Conservation (phyloP, 2,329 filamentous ascomycete species). For the Colletotrichum theobromicola region DNA sequence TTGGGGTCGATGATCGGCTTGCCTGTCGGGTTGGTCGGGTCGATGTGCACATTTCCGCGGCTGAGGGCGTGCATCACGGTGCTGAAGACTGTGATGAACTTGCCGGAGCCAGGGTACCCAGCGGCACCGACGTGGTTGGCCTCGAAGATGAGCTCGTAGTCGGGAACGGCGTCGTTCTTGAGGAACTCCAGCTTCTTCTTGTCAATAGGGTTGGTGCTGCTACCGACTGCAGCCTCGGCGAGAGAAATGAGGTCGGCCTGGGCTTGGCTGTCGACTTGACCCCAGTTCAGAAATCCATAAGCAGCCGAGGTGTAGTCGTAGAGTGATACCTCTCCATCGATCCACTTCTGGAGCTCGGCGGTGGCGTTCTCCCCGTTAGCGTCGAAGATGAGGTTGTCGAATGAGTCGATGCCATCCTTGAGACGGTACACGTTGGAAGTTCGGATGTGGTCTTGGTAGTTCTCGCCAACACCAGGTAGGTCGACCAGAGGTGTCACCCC, state of each 20-base stretch:
- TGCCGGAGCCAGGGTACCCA: constrained; percentile 28
- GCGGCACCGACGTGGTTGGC: constrained; percentile 34
- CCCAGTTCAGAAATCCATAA: constrained; percentile 47
- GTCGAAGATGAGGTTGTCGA: constrained; percentile 31
- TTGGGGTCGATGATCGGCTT: constrained; percentile 32
- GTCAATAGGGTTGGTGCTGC: constrained; percentile 33
- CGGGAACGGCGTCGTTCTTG: constrained; percentile 29
- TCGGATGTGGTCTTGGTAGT: constrained; percentile 51
- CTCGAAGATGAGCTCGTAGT: constrained; percentile 33
- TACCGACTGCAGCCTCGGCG: constrained; percentile 33
- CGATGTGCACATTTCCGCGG: constrained; percentile 24
- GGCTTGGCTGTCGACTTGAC: constrained; percentile 34
- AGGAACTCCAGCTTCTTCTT: constrained; percentile 45
- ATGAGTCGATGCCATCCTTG: constrained; percentile 30
- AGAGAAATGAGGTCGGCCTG: constrained; percentile 31
- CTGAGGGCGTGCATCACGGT: constrained; percentile 26
- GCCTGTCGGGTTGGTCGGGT: constrained; percentile 32
- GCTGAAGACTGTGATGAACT: constrained; percentile 23
- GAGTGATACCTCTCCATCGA: constrained; percentile 31
- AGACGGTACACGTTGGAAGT: constrained; percentile 31
- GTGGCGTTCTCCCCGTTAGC: constrained; percentile 32
- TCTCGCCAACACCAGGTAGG: constrained; percentile 50
- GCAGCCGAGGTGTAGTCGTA: constrained; percentile 43
- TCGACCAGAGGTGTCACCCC: constrained; percentile 43
- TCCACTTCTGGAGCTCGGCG: constrained; percentile 42